Base-by-base conservation (phyloP, 2,329 filamentous ascomycete genomes). In the Aureobasidium uvarum region DNA sequence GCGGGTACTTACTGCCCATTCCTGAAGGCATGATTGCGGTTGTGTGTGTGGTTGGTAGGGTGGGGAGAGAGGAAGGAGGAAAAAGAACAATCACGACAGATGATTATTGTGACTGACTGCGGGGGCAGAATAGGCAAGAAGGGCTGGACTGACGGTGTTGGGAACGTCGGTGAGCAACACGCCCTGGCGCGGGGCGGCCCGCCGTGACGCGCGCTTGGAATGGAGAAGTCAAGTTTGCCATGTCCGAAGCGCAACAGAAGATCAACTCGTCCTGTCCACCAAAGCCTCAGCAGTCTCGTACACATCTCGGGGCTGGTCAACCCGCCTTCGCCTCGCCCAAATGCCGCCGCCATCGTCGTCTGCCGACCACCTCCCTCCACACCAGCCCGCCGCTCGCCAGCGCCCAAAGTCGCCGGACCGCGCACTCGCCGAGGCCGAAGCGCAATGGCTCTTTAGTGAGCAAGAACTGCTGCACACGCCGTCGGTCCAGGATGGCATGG, bases 381-480 rank as follows among this genome's bases (percentile, higher is more conserved):
- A 78, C 76, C 67, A 82, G 79, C 71, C 77, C 71, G 74, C 75
- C n/a, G 70, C 71, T 33, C 72, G 73, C 62, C 73, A 74, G 46
- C 71, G 70, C 48, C 74, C 74, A 16, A 75, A 74, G 67, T 73
- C 72, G 14, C 75, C 76, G 7, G 74, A 78, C 45, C 75, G 77
- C 5, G 79, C 85, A 58, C 79, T 87, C 60, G 78, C 80, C 54
- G 81, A 83, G 67, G 78, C 81, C 48, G 84, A 88, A 73, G 79
- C 81, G 70, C 94, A 98, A 82, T 99, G 95, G 95, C 84, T 91
- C 64, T 98, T 97, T 75, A 91, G 89, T 16, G 84, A 90, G 52
- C 88, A 91, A 55, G 95, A 99, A 78, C 84, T 96, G 31, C 80
- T 86, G 62, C 90, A 89, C 73, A 90, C 92, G 7, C 95, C 95